phyloP scores from a whole-genome alignment of 306 rosid genomes.

The Malus domestica region ASM211411v1 NC_041793.1:12448001-12448500 shows the following conservation, averaged over 20 bases:
- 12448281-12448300: neutral
- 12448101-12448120: neutral
- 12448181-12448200: neutral
- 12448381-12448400: neutral
- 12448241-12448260: neutral
- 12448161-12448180: slow-evolving; percentile 5
- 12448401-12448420: neutral
- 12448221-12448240: neutral
- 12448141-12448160: slow-evolving; percentile 1
- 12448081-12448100: slow-evolving; percentile 4
- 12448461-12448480: too few species aligned
- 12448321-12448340: neutral
- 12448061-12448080: slow-evolving; percentile 5
- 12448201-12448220: neutral
- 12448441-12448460: neutral
- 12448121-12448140: neutral
- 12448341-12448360: neutral
- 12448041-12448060: neutral
- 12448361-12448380: neutral
- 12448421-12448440: neutral
- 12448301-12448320: slow-evolving; percentile 3
- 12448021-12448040: too few species aligned
- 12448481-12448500: too few species aligned
- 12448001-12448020: too few species aligned
- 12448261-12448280: neutral